These are phyloP conservation scores for Metschnikowia colocasiae DNA, from an alignment of 805 yeast species.

Conservation along the genomic window DNA sequence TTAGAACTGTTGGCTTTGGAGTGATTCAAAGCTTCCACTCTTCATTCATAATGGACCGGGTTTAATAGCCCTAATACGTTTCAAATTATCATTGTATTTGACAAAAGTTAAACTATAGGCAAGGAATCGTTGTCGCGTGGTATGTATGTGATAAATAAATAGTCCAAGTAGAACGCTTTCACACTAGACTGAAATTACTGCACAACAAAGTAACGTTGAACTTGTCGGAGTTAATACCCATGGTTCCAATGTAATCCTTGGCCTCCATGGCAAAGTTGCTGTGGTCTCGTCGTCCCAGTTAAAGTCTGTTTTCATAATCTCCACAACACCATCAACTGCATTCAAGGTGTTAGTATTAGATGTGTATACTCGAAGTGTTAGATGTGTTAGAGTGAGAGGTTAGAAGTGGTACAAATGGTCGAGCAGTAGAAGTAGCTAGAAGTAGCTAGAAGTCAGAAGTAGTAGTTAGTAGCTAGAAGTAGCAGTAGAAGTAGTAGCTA, in stretches of 20 bases:
- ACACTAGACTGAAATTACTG: slow-evolving; percentile 9
- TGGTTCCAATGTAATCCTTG: slow-evolving; percentile 55
- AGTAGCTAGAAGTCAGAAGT: too few species aligned
- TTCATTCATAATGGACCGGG: background rate
- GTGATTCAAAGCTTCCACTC: background rate
- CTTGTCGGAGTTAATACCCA: slow-evolving; percentile 44
- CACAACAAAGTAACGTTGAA: slow-evolving; percentile 19
- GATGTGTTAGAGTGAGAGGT: too few species aligned
- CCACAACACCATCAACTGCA: slow-evolving; percentile 81
- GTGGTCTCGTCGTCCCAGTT: slow-evolving; percentile 66
- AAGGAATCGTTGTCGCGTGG: slow-evolving; percentile 4
- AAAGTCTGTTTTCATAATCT: slow-evolving; percentile 76
- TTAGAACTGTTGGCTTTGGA: slow-evolving; percentile 18
- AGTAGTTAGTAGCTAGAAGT: too few species aligned
- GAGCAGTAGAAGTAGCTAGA: too few species aligned
- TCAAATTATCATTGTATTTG: background rate
- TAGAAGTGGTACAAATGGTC: too few species aligned
- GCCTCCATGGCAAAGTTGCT: slow-evolving; percentile 50
- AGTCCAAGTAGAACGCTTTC: slow-evolving; percentile 1
- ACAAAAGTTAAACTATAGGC: slow-evolving; percentile 1
- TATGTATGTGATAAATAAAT: slow-evolving; percentile 4
- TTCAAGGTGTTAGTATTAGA: too few species aligned
- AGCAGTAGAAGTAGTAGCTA: too few species aligned
- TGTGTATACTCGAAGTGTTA: too few species aligned
- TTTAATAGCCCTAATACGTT: background rate